Base-by-base conservation (phyloP, 2,329 filamentous ascomycete species). In the Botrytis porri region DNA sequence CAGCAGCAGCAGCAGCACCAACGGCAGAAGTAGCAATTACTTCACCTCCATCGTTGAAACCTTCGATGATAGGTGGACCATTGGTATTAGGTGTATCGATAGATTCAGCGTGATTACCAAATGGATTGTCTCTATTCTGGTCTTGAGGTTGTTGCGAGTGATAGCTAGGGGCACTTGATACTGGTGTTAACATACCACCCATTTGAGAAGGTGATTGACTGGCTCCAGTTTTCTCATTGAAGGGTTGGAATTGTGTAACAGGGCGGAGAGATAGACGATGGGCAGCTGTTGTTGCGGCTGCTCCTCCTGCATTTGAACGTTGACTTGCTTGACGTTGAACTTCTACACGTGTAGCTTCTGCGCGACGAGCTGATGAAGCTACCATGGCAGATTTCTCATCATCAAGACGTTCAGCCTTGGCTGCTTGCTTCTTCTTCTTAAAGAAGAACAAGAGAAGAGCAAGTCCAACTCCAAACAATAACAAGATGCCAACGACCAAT, bases 231-330 rank as follows among this genome's bases (percentile, higher is more conserved):
- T 64, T 71, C 32, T 48, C 86, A 12, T 84, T 87, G 79, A 88
- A 90, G 8, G 93, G 92, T 57, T 93, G 86, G 83, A 97, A 95
- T 79, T 96, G 90, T 59, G 93, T 95, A 66, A 96, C 88, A 4
- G 94, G 94, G 67, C 94, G 91, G 71, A 97, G 76, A 80, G 93
- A 97, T 75, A 98, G 87, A 75, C 91, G 91, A n/a, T 94, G 94
- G 62, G 94, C 90, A 43, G 84, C 87, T 41, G 76, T 90, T 48
- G 84, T 87, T 43, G 76, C 65, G 29, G 77, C 84, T 75, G 76
- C 67, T 75, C 78, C 76, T 48, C 76, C 73, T 54, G 74, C 77
- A 37, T 76, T 73, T 70, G 76, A 48, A 29, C 70, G 74, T 60
- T 60, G 66, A 45, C 48, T 69, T 35, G 51, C 51, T 35, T 43